A percentile compares a stretch with the other conserved stretches of the same genome.
These are phyloP conservation scores for Blastomyces silverae DNA, from an alignment of 2,329 filamentous ascomycete species.

Conservation along the genomic window DNA sequence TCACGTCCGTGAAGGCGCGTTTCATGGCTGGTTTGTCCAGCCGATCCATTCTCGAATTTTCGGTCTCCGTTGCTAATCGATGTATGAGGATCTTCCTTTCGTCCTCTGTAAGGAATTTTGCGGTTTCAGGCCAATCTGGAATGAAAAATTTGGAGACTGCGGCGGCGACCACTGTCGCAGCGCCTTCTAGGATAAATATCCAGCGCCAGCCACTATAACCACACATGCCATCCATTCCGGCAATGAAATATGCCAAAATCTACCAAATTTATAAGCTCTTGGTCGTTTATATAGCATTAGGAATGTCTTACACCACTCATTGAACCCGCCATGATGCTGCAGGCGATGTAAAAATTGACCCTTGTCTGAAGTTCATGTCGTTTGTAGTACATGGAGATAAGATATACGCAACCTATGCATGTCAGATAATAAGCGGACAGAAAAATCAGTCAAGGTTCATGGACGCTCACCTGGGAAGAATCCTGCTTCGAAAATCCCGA, in stretches of 20 bases:
- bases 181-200: slow-evolving; percentile 48
- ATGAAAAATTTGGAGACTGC: slow-evolving; percentile 47
- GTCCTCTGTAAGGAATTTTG: slow-evolving; percentile 43
- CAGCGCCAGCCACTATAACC: slow-evolving; percentile 41
- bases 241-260: slow-evolving; percentile 41
- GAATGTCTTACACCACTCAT: slow-evolving; percentile 32
- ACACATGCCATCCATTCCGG: slow-evolving; percentile 36
- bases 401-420: slow-evolving; percentile 28
- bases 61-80: slow-evolving; percentile 40
- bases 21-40: slow-evolving; percentile 45
- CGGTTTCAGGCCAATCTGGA: slow-evolving; percentile 41
- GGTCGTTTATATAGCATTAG: background rate
- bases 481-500: slow-evolving; percentile 36
- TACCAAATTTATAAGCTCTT: slow-evolving; percentile 12
- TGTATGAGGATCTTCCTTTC: slow-evolving; percentile 42
- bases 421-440: background rate
- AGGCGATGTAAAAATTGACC: slow-evolving; percentile 32
- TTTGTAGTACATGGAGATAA: slow-evolving; percentile 37
- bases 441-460: background rate
- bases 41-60: slow-evolving; percentile 47
- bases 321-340: slow-evolving; percentile 37
- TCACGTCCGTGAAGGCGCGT: slow-evolving; percentile 45
- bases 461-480: slow-evolving; percentile 32
- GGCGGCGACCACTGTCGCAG: slow-evolving; percentile 44
- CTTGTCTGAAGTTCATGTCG: slow-evolving; percentile 39